Evolutionary conservation across 495 filamentous ascomycete species (phyloP).

Genomic region (Tirmania nivea): DNA sequence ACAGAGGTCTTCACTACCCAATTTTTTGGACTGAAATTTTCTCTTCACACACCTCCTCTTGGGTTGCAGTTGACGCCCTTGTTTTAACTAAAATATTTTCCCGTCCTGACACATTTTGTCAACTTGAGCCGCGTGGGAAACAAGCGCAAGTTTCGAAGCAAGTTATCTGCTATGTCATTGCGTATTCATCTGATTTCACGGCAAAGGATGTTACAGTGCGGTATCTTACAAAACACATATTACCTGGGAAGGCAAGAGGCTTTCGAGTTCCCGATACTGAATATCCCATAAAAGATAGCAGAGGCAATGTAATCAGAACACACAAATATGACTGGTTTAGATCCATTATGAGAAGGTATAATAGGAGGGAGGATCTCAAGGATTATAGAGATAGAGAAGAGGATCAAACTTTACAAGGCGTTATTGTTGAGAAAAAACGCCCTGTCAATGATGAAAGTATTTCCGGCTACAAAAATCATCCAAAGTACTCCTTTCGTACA

Average conservation of each 20-base stretch:
- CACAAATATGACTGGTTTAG: conserved; percentile 77
- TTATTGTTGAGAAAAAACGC: conserved; percentile 1
- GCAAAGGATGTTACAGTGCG: conserved; percentile 90
- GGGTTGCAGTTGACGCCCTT: conserved; percentile 55
- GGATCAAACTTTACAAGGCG: conserved; percentile 27
- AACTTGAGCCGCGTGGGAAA: conserved; percentile 61
- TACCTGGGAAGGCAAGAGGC: conserved; percentile 83
- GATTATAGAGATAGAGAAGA: conserved; percentile 44
- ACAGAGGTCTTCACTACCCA: conserved; percentile 56
- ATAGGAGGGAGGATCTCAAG: conserved; percentile 4
- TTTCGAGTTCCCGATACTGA: conserved; percentile 55
- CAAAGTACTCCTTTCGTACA: conserved; percentile 2
- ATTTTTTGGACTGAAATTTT: conserved; percentile 86
- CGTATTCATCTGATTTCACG: conserved; percentile 61
- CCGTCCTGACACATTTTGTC: conserved; percentile 44
- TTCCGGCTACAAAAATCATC: conserved; percentile 13
- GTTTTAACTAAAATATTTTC: conserved; percentile 44
- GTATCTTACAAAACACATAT: conserved; percentile 63
- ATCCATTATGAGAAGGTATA: conserved; percentile 49
- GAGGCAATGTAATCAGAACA: conserved; percentile 46
- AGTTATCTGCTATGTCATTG: conserved; percentile 78
- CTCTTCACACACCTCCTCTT: conserved; percentile 55
- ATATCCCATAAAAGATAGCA: conserved; percentile 48
- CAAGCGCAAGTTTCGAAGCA: conserved; percentile 72
- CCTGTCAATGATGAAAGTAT: conserved; percentile 7